phyloP scores from a whole-genome alignment of 2,329 filamentous ascomycete species.

The Decorospora gaudefroyi region DNA sequence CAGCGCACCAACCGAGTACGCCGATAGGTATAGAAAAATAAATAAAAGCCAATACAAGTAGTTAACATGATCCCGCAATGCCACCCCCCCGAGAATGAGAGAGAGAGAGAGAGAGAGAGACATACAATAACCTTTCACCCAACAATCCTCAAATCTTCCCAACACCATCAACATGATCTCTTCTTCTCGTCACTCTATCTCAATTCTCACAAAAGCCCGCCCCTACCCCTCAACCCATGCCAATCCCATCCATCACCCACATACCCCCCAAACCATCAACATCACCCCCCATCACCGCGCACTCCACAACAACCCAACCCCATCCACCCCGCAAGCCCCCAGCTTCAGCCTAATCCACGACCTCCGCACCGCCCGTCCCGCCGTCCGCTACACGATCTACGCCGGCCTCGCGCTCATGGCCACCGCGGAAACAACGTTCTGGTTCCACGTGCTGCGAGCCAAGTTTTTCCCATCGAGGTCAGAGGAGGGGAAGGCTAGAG shows the following conservation, averaged over 20 bases:
- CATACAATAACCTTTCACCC: too few species aligned
- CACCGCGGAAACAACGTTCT: constrained; percentile 35
- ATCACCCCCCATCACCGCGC: background rate
- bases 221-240: constrained; percentile 1
- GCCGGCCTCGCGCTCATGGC: constrained; percentile 29
- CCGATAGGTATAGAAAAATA: too few species aligned
- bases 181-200: background rate
- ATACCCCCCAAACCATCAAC: too few species aligned
- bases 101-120: too few species aligned
- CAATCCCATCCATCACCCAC: too few species aligned
- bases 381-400: constrained; percentile 34
- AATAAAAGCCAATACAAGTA: too few species aligned
- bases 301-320: constrained; percentile 2
- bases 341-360: constrained; percentile 26
- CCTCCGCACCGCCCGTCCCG: constrained; percentile 16
- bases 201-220: background rate
- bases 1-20: background rate
- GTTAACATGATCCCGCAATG: too few species aligned
- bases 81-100: too few species aligned
- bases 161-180: background rate
- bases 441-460: constrained; percentile 32
- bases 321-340: constrained; percentile 11
- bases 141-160: background rate
- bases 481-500: constrained; percentile 20
- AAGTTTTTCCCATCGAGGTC: constrained; percentile 31